Percentiles rank a stretch among this genome's conserved stretches.
Conservation (phyloP, 441 rosid genomes). For the Jatropha multifida region DNA sequence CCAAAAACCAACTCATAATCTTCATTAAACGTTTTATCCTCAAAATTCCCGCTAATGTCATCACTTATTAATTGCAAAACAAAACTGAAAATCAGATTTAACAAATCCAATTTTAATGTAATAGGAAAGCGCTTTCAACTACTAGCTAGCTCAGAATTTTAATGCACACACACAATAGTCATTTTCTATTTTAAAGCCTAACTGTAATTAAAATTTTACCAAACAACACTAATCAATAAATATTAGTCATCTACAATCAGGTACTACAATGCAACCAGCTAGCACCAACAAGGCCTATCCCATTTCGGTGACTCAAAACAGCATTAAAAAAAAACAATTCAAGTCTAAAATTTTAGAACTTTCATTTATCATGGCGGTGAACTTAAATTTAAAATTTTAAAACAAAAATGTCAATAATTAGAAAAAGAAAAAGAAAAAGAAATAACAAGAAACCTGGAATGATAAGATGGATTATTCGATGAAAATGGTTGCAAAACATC, state of each 20-base stretch:
- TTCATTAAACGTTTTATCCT: slow-evolving; percentile 16
- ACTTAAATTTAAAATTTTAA: neutral
- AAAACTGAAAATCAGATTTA: neutral
- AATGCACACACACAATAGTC: too few species aligned
- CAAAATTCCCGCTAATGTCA: slow-evolving; percentile 22
- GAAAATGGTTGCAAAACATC: slow-evolving; percentile 7
- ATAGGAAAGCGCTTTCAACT: too few species aligned
- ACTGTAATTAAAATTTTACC: too few species aligned
- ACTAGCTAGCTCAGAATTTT: too few species aligned
- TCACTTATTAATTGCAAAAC: slow-evolving; percentile 20
- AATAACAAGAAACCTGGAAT: slow-evolving; percentile 8
- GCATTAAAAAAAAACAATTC: neutral
- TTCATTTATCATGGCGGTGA: neutral
- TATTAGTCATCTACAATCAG: too few species aligned
- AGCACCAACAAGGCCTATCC: neutral
- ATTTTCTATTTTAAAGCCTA: too few species aligned
- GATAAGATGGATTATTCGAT: neutral
- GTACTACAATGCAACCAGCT: too few species aligned
- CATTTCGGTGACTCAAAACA: neutral
- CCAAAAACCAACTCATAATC: slow-evolving; percentile 6
- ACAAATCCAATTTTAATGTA: neutral
- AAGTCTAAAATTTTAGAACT: neutral
- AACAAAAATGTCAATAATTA: neutral
- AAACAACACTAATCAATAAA: too few species aligned
- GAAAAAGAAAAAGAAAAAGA: neutral